Evolutionary conservation across 106 monocot species (phyloP).

Genomic region (Xerophyta viscosa): DNA sequence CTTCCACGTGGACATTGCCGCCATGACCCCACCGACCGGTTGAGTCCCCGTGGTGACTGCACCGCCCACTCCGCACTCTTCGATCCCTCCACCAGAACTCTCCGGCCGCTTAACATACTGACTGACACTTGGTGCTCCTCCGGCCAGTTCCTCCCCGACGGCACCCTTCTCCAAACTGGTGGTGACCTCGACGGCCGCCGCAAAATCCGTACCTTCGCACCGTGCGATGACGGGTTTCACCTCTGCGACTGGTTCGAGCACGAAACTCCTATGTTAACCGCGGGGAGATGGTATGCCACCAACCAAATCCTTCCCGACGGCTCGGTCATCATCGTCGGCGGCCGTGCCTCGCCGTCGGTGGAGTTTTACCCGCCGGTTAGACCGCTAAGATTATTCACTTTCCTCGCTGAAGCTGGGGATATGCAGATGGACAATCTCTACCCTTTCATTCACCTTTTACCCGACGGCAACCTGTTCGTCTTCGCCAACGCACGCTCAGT

Average conservation of each 20-base stretch:
- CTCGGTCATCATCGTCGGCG: constrained; percentile 47
- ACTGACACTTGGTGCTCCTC: constrained; percentile 78
- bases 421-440: constrained; percentile 63
- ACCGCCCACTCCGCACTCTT: constrained; percentile 62
- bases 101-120: constrained; percentile 45
- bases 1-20: constrained; percentile 24
- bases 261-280: constrained; percentile 10
- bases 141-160: constrained; percentile 65
- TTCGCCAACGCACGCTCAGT: constrained; percentile 55
- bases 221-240: constrained; percentile 7
- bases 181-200: constrained; percentile 44
- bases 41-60: constrained; percentile 36
- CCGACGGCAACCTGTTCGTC: constrained; percentile 76
- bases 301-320: constrained; percentile 65
- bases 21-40: constrained; percentile 20
- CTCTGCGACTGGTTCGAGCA: constrained; percentile 53
- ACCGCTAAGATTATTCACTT: constrained; percentile 19
- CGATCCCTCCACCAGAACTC: constrained; percentile 23
- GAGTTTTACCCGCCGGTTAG: constrained; percentile 39
- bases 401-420: constrained; percentile 42
- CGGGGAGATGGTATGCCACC: constrained; percentile 66
- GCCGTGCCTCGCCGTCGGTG: constrained; percentile 40
- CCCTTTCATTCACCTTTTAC: constrained; percentile 76
- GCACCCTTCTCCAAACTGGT: constrained; percentile 64
- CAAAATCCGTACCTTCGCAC: constrained; percentile 33